phyloP scores from a whole-genome alignment of 2,329 filamentous ascomycete species.

The Ceratocystis ficicola region DNA sequence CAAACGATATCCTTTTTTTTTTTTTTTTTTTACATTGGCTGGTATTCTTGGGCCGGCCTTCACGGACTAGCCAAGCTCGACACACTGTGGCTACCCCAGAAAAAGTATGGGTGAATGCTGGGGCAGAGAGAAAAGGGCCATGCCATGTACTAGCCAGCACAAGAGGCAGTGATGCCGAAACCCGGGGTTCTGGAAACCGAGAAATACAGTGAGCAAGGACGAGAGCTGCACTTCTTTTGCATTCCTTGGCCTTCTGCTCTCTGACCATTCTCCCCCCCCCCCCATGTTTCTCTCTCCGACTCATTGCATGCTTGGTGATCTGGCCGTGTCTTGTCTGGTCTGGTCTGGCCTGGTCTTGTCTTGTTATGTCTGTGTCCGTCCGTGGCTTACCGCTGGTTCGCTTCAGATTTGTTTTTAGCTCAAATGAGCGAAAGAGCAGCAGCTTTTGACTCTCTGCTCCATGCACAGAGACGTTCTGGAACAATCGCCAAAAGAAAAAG shows the following conservation, averaged over 20 bases:
- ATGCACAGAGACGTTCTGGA: slow-evolving; percentile 1
- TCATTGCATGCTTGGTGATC: not conserved
- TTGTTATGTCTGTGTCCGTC: not conserved
- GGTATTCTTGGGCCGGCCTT: not conserved
- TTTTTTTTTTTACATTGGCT: no score
- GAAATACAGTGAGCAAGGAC: not conserved
- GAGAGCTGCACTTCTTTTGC: not conserved
- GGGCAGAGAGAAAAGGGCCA: not conserved
- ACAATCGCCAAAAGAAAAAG: not conserved
- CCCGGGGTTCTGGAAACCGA: slow-evolving; percentile 2
- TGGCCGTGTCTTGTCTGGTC: not conserved
- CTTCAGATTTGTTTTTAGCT: slow-evolving; percentile 2
- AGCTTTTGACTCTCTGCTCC: not conserved
- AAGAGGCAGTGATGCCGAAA: not conserved
- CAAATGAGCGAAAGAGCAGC: not conserved
- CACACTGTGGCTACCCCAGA: not conserved
- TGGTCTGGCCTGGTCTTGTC: not conserved
- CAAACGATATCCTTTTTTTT: no score
- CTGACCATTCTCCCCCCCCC: not conserved
- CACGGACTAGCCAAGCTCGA: not conserved
- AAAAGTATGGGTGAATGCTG: not conserved
- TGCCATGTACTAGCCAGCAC: not conserved
- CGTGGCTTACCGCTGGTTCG: slow-evolving; percentile 2
- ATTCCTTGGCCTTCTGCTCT: not conserved
- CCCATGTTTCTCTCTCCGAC: not conserved